phyloP scores from a whole-genome alignment of 2,329 filamentous ascomycete genomes.

The Xylariaceae sp. region DNA sequence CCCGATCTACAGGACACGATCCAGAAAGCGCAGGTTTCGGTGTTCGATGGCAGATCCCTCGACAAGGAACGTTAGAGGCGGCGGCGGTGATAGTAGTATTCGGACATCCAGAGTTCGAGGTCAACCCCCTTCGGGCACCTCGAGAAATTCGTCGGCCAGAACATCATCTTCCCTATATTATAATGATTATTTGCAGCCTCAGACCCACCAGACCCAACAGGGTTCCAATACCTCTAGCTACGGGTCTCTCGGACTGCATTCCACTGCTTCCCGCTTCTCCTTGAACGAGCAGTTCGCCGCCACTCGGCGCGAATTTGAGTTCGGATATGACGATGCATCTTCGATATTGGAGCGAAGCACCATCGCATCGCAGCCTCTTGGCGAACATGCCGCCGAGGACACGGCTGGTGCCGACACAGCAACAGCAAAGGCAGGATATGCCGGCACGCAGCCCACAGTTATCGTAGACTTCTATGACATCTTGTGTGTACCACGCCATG shows the following conservation, averaged over 20 bases:
- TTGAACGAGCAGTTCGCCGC: constrained; percentile 52
- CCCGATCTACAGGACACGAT: not conserved
- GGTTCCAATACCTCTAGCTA: not conserved
- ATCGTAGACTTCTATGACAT: constrained; percentile 47
- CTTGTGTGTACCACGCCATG: constrained; percentile 45
- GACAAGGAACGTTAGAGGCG: not conserved
- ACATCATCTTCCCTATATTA: constrained; percentile 13
- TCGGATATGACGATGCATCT: constrained; percentile 51
- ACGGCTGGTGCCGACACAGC: not conserved
- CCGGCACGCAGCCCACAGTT: not conserved
- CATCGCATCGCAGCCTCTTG: constrained; percentile 17
- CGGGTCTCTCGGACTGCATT: constrained; percentile 31
- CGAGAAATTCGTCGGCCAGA: constrained; percentile 10
- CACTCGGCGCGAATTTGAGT: constrained; percentile 50
- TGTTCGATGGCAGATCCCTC: not conserved
- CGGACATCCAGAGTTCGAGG: constrained; percentile 2
- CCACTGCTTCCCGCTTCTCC: constrained; percentile 48
- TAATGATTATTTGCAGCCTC: constrained; percentile 1
- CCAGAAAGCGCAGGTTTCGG: not conserved
- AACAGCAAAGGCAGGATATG: not conserved
- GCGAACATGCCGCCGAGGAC: constrained; percentile 20
- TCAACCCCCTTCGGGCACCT: not conserved
- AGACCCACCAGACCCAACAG: not conserved
- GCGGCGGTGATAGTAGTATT: not conserved
- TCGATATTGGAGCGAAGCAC: constrained; percentile 44